phyloP scores from a whole-genome alignment of 768 basidiomycete genomes.

The Termitomyces sp. region DNA sequence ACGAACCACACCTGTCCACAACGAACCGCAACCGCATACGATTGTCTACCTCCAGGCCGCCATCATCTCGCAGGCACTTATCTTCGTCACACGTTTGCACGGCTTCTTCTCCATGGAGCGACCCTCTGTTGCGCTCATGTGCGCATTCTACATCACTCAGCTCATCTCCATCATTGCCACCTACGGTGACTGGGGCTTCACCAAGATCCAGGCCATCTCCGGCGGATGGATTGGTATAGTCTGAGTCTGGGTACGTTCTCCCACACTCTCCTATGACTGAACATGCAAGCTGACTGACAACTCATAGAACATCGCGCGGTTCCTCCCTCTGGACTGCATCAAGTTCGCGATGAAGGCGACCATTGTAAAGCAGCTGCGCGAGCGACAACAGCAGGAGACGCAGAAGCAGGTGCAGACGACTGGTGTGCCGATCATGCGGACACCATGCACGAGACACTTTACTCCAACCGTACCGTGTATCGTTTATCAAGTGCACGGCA shows the following conservation, averaged over 20 bases:
- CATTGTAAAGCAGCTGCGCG: slow-evolving; percentile 78
- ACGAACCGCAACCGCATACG: slow-evolving; percentile 79
- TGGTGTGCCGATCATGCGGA: slow-evolving; percentile 77
- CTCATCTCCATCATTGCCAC: slow-evolving; percentile 93
- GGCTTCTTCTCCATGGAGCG: slow-evolving; percentile 96
- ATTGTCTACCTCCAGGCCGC: slow-evolving; percentile 95
- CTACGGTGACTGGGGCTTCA: slow-evolving; percentile 94
- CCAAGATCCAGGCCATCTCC: slow-evolving; percentile 48
- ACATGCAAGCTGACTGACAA: neutral
- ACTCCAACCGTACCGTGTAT: slow-evolving; percentile 95
- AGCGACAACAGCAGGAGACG: slow-evolving; percentile 50
- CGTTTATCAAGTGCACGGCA: slow-evolving; percentile 82
- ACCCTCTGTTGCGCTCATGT: slow-evolving; percentile 82
- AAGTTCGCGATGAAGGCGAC: slow-evolving; percentile 97
- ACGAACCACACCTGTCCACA: slow-evolving; percentile 66
- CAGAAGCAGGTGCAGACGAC: slow-evolving; percentile 27
- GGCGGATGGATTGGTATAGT: slow-evolving; percentile 86
- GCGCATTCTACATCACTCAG: slow-evolving; percentile 91
- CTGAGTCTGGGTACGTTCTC: slow-evolving; percentile 83
- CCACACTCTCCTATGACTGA: neutral
- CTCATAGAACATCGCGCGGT: slow-evolving; percentile 87
- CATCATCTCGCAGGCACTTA: slow-evolving; percentile 49
- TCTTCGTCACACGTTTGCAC: slow-evolving; percentile 84
- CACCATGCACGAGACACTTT: slow-evolving; percentile 84
- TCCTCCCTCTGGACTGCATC: slow-evolving; percentile 91